Evolutionary conservation across 345 rosid species (phyloP), one percentile per base, ranked within the genome.

Genomic region (Excoecaria agallocha): DNA sequence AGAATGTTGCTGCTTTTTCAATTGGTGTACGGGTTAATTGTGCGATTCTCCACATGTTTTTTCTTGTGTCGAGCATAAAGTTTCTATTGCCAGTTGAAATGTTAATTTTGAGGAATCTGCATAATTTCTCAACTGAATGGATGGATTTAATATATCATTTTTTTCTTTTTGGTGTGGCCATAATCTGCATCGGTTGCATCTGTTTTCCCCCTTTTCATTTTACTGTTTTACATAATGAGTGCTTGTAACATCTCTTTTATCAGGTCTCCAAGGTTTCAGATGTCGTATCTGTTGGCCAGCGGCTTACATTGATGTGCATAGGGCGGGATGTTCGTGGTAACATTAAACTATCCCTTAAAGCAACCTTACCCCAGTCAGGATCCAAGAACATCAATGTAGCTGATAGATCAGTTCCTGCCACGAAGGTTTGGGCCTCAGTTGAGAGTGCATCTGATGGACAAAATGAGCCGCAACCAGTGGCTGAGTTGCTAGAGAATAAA

Each of bases 311-410:
- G 85, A 87, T 75, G 96, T 95, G 99, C 84, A 89, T 93, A 56
- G 98, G 90, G 63, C 94, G 86, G 68, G 99, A 94, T 83, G 96
- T 94, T 59, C 97, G 97, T 60, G 99, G 99, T 74, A 92, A 94
- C 83, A 90, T 94, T 72, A 94, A 92, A 78, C 73, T 94, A 63
- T 94, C 99, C 72, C 94, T 83, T 74, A 94, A 88, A 82, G 89
- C 94, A 71, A 78, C 82, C 76, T 82, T 76, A 73, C 83, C 86
- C 49, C 82, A 0, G 71, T 65, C 83, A 73, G 71, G 38, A 58
- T 71, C 82, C 49, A 72, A 72, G 72, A 69, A 76, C 50, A 79
- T 59, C 22, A 67, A 59, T 61, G 77, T n/a, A 51, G 80, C 67
- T 48, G 82, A 86, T 74, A 82, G 71, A 70, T 74, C 82, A 73